Evolutionary conservation across 1,284 basidiomycete genomes (phyloP), one percentile per base, ranked within the genome.

Genomic region (Mycosarcoma mackinlayi): DNA sequence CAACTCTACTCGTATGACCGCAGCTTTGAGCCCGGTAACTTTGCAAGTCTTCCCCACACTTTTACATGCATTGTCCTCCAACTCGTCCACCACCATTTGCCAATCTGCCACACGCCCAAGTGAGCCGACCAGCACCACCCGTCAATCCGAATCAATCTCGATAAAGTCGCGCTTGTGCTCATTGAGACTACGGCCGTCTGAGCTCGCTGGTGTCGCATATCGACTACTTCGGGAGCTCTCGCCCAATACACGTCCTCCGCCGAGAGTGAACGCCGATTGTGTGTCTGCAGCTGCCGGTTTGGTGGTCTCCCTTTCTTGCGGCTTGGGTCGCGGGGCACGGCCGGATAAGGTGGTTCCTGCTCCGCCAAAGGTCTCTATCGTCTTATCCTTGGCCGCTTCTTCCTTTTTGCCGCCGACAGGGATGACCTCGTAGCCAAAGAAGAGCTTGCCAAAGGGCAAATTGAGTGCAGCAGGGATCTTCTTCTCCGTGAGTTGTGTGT

Each of bases 401-500:
- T 38, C 38, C 3, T 47, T 68, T 30, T 77, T 77, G 18, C 75
- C 76, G 13, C 68, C 76, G 21, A 76, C 73, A 8, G 72, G 71
- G 16, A 75, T 63, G 10, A 79, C 74, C 10, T 80, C 72, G 64
- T 82, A 82, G 27, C 80, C 80, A 33, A 82, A 82, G 57, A 81
- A 82, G 24, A 82, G 73, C 49, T 75, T 72, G 11, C 96, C 96
- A 68, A 91, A 91, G 0, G 95, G 94, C 27, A 99, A 85, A 73
- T 92, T 91, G 44, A 99, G 86, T 1, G 93, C 90, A 0, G 93
- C 93, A 1, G 96, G 94, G 6, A 92, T 92, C 82, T 91, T 90
- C 51, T 86, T 87, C 34, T 91, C 90, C 6, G 87, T 86, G 28
- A 76, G 92, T 89, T 80, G 84, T 23, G 89, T 89, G 53, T 90